Conservation (phyloP, 2,329 filamentous ascomycete genomes). For the Pestalotiopsis fici region DNA sequence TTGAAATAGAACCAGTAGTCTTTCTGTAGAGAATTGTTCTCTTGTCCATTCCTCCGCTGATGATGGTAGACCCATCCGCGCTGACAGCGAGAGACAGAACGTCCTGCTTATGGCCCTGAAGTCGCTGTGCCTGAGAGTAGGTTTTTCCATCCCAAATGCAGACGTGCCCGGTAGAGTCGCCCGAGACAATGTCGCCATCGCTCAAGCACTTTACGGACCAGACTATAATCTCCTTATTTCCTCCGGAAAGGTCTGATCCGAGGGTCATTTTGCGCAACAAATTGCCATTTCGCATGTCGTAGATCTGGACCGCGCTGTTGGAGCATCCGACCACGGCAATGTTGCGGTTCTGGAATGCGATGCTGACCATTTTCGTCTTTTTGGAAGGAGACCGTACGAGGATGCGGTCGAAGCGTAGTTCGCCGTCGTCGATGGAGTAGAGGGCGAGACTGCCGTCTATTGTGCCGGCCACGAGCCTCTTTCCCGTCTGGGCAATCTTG, state of each 20-base stretch:
- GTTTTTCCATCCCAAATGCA: constrained; percentile 93
- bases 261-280: constrained; percentile 82
- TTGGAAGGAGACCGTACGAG: constrained; percentile 77
- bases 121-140: constrained; percentile 82
- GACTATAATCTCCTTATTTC: constrained; percentile 82
- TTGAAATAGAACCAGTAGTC: constrained; percentile 56
- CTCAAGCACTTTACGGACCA: constrained; percentile 91
- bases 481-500: constrained; percentile 32
- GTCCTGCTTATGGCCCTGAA: constrained; percentile 87
- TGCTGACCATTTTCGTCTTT: constrained; percentile 85
- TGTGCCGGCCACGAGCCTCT: constrained; percentile 77
- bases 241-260: constrained; percentile 74
- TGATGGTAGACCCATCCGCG: constrained; percentile 75
- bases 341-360: constrained; percentile 84
- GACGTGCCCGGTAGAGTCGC: constrained; percentile 91
- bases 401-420: constrained; percentile 77
- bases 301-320: constrained; percentile 90
- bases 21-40: constrained; percentile 82
- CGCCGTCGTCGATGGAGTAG: constrained; percentile 82
- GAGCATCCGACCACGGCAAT: constrained; percentile 88
- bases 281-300: constrained; percentile 78
- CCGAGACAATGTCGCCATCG: constrained; percentile 88
- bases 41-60: constrained; percentile 91
- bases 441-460: constrained; percentile 88
- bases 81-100: constrained; percentile 85